These are phyloP conservation scores for Beauveria caledonica DNA, from an alignment of 2,329 filamentous ascomycete species.

Conservation along the genomic window DNA sequence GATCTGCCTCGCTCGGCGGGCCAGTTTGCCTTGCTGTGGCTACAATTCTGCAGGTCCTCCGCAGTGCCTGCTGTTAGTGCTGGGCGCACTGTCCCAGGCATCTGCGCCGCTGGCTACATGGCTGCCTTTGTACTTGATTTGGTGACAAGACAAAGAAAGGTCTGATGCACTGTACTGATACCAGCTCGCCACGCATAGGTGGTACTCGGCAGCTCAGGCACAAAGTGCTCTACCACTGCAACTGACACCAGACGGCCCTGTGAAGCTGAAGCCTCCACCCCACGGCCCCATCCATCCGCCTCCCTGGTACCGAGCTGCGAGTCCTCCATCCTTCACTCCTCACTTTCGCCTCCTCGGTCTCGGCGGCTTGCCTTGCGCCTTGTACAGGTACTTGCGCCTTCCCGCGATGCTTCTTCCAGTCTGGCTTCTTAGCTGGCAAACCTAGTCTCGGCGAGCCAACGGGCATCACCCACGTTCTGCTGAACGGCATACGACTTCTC, in stretches of 20 bases:
- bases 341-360: neutral
- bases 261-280: slow-evolving; percentile 1
- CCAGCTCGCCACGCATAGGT: neutral
- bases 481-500: neutral
- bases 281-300: neutral
- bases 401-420: neutral
- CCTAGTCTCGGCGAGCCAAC: neutral
- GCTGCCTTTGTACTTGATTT: no score
- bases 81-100: neutral
- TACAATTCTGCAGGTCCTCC: neutral
- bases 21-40: slow-evolving; percentile 1
- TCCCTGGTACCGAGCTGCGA: neutral
- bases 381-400: neutral
- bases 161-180: neutral
- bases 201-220: no score
- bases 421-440: neutral
- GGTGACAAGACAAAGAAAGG: no score
- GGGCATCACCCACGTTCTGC: neutral
- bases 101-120: no score
- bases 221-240: neutral
- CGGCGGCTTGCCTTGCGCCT: neutral
- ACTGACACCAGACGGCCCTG: neutral
- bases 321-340: neutral
- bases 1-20: slow-evolving; percentile 5
- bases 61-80: neutral